phyloP scores from a whole-genome alignment of 768 basidiomycete genomes.

The Flagelloscypha sp. region DNA sequence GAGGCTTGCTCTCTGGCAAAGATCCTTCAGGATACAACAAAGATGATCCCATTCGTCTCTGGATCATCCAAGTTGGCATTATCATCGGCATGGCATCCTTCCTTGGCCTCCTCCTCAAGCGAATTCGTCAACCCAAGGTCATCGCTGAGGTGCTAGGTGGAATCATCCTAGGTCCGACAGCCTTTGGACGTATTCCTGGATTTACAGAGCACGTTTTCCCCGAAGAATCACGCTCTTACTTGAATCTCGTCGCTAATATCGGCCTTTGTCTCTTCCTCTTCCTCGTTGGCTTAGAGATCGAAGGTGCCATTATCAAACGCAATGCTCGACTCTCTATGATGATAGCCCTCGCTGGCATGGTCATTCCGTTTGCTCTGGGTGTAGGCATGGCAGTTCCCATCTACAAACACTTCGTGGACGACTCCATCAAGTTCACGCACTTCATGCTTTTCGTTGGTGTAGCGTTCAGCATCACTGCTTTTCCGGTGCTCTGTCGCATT shows the following conservation, averaged over 20 bases:
- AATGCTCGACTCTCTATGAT: slow-evolving; percentile 60
- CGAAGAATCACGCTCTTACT: slow-evolving; percentile 54
- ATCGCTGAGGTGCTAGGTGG: slow-evolving; percentile 84
- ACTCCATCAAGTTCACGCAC: slow-evolving; percentile 64
- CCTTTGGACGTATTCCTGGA: slow-evolving; percentile 68
- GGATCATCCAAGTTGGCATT: slow-evolving; percentile 76
- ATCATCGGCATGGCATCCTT: slow-evolving; percentile 77
- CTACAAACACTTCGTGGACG: slow-evolving; percentile 51
- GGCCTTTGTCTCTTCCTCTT: slow-evolving; percentile 86
- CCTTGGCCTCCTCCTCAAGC: slow-evolving; percentile 64
- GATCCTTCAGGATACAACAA: slow-evolving; percentile 63
- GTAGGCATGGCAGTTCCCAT: slow-evolving; percentile 40
- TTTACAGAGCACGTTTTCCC: slow-evolving; percentile 89
- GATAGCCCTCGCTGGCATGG: slow-evolving; percentile 78
- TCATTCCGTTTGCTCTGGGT: slow-evolving; percentile 83
- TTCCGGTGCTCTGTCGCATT: slow-evolving; percentile 81
- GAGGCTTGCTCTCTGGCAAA: slow-evolving; percentile 66
- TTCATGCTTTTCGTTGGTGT: slow-evolving; percentile 95
- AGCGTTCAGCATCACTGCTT: slow-evolving; percentile 82
- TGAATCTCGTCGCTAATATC: slow-evolving; percentile 83
- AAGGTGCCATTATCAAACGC: slow-evolving; percentile 65
- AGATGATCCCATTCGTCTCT: slow-evolving; percentile 63
- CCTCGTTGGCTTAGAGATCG: slow-evolving; percentile 90
- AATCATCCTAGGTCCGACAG: slow-evolving; percentile 62
- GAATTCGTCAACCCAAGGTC: slow-evolving; percentile 76